A percentile compares a stretch with the other conserved stretches of the same genome.
Evolutionary conservation across 1,284 basidiomycete genomes (phyloP).

Genomic region (Stygiomarasmius scandens): DNA sequence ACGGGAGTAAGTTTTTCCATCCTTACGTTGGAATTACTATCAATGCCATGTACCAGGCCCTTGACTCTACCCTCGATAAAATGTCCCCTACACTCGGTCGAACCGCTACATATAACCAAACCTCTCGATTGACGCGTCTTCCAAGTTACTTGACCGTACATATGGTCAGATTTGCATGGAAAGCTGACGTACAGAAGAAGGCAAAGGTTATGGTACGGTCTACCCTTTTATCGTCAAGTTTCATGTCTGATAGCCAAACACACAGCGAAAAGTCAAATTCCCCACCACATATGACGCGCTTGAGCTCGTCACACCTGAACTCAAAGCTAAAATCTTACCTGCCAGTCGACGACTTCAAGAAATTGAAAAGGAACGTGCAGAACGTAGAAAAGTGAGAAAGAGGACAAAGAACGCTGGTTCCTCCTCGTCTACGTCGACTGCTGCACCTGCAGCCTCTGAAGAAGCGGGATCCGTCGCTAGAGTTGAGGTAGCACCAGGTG

Average conservation of each 20-base stretch:
- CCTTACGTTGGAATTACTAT: constrained; percentile 1
- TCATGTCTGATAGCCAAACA: neutral
- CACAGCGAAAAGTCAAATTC: constrained; percentile 91
- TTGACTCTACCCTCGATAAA: constrained; percentile 89
- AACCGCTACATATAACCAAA: constrained; percentile 83
- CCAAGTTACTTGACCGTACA: constrained; percentile 88
- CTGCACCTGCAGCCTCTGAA: constrained; percentile 26
- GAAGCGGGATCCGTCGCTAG: constrained; percentile 27
- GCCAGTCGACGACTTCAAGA: constrained; percentile 75
- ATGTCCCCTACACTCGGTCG: constrained; percentile 79
- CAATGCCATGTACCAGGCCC: constrained; percentile 49
- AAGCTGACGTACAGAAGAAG: constrained; percentile 88
- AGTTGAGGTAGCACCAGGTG: constrained; percentile 27
- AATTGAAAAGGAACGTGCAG: constrained; percentile 82
- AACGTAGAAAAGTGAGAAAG: constrained; percentile 83
- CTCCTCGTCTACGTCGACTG: constrained; percentile 27
- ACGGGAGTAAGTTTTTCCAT: constrained; percentile 62
- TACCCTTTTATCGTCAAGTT: neutral
- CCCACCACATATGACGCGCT: constrained; percentile 85
- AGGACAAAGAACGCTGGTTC: constrained; percentile 58
- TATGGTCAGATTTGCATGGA: constrained; percentile 97
- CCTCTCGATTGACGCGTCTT: constrained; percentile 81
- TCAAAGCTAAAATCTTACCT: constrained; percentile 73
- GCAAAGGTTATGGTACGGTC: constrained; percentile 83
- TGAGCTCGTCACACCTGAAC: constrained; percentile 81